A percentile compares a stretch with the other conserved stretches of the same genome.
Conservation (phyloP, 192 early-diverging fungal species). For the Backusella circina region DNA sequence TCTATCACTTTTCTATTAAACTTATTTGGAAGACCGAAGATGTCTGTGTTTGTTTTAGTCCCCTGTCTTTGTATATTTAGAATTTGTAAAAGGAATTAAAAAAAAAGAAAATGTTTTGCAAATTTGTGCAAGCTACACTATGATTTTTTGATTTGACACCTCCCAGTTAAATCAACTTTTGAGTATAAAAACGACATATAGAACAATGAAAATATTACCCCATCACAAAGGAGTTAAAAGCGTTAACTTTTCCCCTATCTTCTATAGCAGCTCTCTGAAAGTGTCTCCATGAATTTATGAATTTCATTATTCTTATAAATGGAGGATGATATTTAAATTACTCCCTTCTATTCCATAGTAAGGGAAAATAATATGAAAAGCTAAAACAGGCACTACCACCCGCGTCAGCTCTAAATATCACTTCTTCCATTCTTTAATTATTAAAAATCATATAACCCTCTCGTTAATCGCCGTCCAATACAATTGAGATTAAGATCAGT, state of each 20-base stretch:
- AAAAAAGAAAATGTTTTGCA: background rate
- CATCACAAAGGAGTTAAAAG: background rate
- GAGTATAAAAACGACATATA: background rate
- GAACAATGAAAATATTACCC: background rate
- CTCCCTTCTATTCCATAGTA: background rate
- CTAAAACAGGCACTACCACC: background rate
- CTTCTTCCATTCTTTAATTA: background rate
- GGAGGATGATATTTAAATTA: background rate
- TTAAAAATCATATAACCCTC: background rate
- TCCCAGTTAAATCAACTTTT: background rate
- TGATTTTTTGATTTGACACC: background rate
- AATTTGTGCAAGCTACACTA: background rate
- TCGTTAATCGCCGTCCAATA: background rate
- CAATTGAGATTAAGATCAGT: background rate
- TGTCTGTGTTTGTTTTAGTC: background rate
- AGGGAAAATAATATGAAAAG: background rate
- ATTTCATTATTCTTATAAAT: background rate
- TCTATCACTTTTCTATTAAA: background rate
- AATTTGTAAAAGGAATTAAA: background rate
- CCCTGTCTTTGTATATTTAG: background rate
- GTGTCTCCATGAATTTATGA: background rate
- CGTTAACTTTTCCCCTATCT: background rate
- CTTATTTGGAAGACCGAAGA: background rate
- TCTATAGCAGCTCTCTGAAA: background rate
- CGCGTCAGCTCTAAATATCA: background rate